Base-by-base conservation (phyloP, 768 basidiomycete species). In the Naganishia kalamii region DNA sequence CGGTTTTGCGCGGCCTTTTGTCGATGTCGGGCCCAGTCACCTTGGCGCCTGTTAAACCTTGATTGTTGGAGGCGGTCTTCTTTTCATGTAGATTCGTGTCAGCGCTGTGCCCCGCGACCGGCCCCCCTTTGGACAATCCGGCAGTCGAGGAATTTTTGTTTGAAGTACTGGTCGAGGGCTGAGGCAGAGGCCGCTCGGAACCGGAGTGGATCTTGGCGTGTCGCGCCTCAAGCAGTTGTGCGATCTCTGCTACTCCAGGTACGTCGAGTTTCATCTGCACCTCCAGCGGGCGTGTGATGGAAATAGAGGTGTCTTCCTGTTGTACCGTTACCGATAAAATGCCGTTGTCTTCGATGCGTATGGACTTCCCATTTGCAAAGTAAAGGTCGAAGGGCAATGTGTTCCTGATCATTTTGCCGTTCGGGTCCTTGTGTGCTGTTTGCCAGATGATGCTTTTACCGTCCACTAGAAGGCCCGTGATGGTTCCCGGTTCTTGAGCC, bases 401-500 rank as follows among this genome's bases (percentile, higher is more conserved):
- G 23, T 57, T 35, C 23, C 35, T 23, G 12, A 37, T 25, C 5
- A 57, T 4, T 2, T 35, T 27, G 54, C 54, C 37, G 4, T 57
- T 25, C 25, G 21, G 13, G 4, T 4, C 27, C 19, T 27, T 40
- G 23, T 40, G 21, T 15, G 35, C 54, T 33, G 27, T 25, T 57
- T 57, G 54, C 54, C 54, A 57, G 21, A 23, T 57, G 21, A 57
- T 4, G 13, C 15, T 57, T 21, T 40, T 57, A 13, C 54, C 54
- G 27, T 57, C 54, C 21, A 57, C n/a, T 5, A 40, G 11, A 25
- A 57, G 54, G 19, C 8, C 6, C 10, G n/a, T 10, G 30, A 57
- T 57, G 1, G 37, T 25, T 27, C 54, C 54, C 1, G 27, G 30
- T 23, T 25, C 8, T 17, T 57, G 54, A 2, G 23, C 29, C 3